Evolutionary conservation across 257 asterid species (phyloP).

Genomic region (Cordia subcordata): DNA sequence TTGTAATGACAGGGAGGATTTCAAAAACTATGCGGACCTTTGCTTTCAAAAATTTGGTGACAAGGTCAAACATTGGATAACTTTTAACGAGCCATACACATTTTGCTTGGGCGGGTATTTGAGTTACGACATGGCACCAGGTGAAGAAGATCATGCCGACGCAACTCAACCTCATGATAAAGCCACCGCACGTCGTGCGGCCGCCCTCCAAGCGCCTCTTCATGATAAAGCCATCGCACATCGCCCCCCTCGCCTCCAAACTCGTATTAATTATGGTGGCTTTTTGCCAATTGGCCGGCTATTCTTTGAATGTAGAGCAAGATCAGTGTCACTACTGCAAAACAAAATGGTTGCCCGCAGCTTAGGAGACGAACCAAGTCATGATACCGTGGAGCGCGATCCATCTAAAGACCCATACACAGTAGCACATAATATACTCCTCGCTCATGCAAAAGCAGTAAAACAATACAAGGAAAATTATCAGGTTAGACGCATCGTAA

Average conservation of each 20-base stretch:
- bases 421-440: constrained; percentile 8
- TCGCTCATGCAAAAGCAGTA: constrained; percentile 10
- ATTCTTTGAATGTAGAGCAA: too few species aligned
- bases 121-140: too few species aligned
- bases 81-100: constrained; percentile 12
- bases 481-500: background rate
- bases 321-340: too few species aligned
- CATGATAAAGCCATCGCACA: too few species aligned
- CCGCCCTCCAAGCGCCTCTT: too few species aligned
- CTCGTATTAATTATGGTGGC: too few species aligned
- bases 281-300: too few species aligned
- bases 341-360: too few species aligned
- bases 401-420: background rate
- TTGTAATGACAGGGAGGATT: constrained; percentile 7
- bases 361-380: background rate
- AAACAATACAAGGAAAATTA: constrained; percentile 2
- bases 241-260: too few species aligned
- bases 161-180: too few species aligned
- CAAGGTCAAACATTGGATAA: constrained; percentile 9
- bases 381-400: background rate
- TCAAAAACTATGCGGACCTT: background rate
- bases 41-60: constrained; percentile 14
- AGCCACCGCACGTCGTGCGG: too few species aligned
- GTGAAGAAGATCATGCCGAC: too few species aligned
- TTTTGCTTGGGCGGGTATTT: constrained; percentile 1